A percentile compares a stretch with the other conserved stretches of the same genome.
These are phyloP conservation scores for Xylaria sp. DNA, from an alignment of 2,329 filamentous ascomycete genomes.

Conservation along the genomic window DNA sequence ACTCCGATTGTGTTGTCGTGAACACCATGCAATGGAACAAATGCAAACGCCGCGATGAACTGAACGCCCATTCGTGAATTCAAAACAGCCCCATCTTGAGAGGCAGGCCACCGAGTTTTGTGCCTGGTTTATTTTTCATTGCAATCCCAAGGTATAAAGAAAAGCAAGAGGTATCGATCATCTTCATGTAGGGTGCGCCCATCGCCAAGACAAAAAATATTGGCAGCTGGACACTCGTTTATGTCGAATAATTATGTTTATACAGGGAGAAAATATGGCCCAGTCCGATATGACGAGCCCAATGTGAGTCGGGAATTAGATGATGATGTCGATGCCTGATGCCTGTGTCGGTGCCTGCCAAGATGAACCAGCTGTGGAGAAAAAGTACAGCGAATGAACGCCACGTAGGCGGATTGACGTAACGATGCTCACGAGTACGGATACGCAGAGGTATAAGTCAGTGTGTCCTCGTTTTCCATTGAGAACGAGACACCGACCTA, in stretches of 20 bases:
- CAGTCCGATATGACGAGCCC: slow-evolving; percentile 38
- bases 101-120: slow-evolving; percentile 44
- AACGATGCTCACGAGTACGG: slow-evolving; percentile 31
- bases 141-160: slow-evolving; percentile 43
- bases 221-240: slow-evolving; percentile 44
- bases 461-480: slow-evolving; percentile 42
- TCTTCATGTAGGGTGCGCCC: slow-evolving; percentile 49
- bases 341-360: slow-evolving; percentile 54
- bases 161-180: slow-evolving; percentile 54
- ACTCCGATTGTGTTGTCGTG: slow-evolving; percentile 50
- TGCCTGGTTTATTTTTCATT: slow-evolving; percentile 37
- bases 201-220: slow-evolving; percentile 38
- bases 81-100: slow-evolving; percentile 50
- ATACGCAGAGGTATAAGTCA: slow-evolving; percentile 44
- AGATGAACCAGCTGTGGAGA: slow-evolving; percentile 52
- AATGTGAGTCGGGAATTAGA: slow-evolving; percentile 35
- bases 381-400: slow-evolving; percentile 46
- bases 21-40: slow-evolving; percentile 56
- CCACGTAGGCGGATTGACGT: slow-evolving; percentile 32
- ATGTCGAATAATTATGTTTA: slow-evolving; percentile 57
- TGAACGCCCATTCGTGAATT: slow-evolving; percentile 53
- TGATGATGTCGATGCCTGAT: slow-evolving; percentile 52
- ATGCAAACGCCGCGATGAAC: slow-evolving; percentile 51
- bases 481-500: slow-evolving; percentile 50
- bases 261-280: slow-evolving; percentile 49